These are phyloP conservation scores for Ophiostoma himal-ulmi DNA, from an alignment of 2,329 filamentous ascomycete species.

Conservation along the genomic window DNA sequence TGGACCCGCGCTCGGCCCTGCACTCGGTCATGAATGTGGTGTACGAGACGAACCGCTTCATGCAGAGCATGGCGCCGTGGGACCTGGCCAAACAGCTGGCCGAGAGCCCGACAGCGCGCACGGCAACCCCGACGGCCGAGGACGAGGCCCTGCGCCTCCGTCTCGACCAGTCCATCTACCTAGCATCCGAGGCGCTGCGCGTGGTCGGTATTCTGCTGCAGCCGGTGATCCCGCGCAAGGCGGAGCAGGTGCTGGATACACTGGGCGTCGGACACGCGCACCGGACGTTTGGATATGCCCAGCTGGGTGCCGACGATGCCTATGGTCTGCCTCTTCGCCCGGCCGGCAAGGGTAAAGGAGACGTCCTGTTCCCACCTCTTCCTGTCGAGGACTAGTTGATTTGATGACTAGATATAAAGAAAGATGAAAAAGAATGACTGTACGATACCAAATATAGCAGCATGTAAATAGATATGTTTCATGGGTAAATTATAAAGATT, in stretches of 20 bases:
- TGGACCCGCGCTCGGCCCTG: slow-evolving; percentile 61
- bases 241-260: slow-evolving; percentile 64
- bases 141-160: slow-evolving; percentile 32
- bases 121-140: slow-evolving; percentile 28
- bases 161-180: slow-evolving; percentile 60
- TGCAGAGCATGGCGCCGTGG: slow-evolving; percentile 67
- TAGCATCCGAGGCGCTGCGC: slow-evolving; percentile 68
- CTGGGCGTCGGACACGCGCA: slow-evolving; percentile 62
- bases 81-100: slow-evolving; percentile 58
- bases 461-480: neutral
- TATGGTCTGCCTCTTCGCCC: slow-evolving; percentile 55
- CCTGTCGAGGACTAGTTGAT: slow-evolving; percentile 35
- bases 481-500: neutral
- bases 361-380: slow-evolving; percentile 49
- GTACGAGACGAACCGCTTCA: slow-evolving; percentile 60
- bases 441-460: slow-evolving; percentile 4
- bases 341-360: slow-evolving; percentile 36
- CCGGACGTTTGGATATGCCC: slow-evolving; percentile 58
- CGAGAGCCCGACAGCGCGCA: slow-evolving; percentile 39
- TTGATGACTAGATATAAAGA: neutral
- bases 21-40: slow-evolving; percentile 58
- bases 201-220: slow-evolving; percentile 79
- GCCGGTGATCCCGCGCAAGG: slow-evolving; percentile 82
- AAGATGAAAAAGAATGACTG: neutral
- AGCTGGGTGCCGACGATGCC: slow-evolving; percentile 55